Percentiles rank a stretch among this genome's conserved stretches.
These are phyloP conservation scores for Monilinia vaccinii-corymbosi DNA, from an alignment of 2,329 filamentous ascomycete species.

Conservation along the genomic window DNA sequence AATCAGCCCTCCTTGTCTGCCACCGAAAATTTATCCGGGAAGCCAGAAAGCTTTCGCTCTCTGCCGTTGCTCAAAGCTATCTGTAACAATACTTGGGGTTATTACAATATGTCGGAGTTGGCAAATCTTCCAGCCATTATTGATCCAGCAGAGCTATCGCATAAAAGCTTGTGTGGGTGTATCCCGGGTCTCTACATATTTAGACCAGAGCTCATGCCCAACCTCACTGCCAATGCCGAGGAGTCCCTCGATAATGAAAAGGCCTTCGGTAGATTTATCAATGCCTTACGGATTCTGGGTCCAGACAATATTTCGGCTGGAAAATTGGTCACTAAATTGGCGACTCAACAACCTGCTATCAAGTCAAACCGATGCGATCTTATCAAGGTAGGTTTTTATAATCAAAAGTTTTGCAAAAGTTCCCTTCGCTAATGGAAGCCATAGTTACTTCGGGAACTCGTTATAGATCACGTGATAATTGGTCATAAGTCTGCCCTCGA, in stretches of 20 bases:
- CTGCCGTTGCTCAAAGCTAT: conserved; percentile 11
- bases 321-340: conserved; percentile 1
- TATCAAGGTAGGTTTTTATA: not conserved
- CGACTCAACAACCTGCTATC: not conserved
- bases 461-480: conserved; percentile 1
- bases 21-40: not conserved
- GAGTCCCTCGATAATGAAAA: not conserved
- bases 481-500: not conserved
- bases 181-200: conserved; percentile 17
- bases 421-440: not conserved
- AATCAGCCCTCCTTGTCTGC: conserved; percentile 5
- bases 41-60: not conserved
- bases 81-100: conserved; percentile 2
- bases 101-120: conserved; percentile 9
- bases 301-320: conserved; percentile 1
- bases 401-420: not conserved
- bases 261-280: conserved; percentile 17
- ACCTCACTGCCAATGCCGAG: not conserved
- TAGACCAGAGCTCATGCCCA: conserved; percentile 14
- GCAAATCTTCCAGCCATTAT: conserved; percentile 15
- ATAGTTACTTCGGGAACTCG: conserved; percentile 13
- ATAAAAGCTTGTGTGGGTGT: conserved; percentile 12
- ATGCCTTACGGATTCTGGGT: conserved; percentile 10
- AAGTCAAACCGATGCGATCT: not conserved
- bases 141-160: not conserved